phyloP scores from a whole-genome alignment of 352 stramenopile species.

The Pythium aphanidermatum region DNA sequence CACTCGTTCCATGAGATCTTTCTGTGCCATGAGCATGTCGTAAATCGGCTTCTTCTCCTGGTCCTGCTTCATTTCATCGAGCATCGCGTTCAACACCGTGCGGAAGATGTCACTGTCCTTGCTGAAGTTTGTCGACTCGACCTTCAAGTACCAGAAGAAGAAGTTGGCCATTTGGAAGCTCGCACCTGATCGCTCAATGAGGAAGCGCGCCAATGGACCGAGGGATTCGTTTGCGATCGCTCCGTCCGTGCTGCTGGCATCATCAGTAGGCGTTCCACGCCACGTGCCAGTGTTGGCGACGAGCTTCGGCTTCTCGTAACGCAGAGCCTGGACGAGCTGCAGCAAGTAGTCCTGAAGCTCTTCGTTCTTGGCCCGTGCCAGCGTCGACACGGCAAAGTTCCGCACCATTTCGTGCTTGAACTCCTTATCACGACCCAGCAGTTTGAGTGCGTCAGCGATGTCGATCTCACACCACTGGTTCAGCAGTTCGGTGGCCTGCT shows the following conservation, averaged over 20 bases:
- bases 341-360: slow-evolving; percentile 97
- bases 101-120: slow-evolving; percentile 77
- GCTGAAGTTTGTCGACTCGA: slow-evolving; percentile 65
- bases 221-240: slow-evolving; percentile 42
- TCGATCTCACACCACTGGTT: slow-evolving; percentile 91
- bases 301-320: slow-evolving; percentile 65
- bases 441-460: slow-evolving; percentile 96
- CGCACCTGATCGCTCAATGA: slow-evolving; percentile 91
- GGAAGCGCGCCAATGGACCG: slow-evolving; percentile 87
- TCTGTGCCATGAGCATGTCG: slow-evolving; percentile 87
- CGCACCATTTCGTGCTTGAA: slow-evolving; percentile 90
- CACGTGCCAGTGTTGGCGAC: not conserved
- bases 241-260: slow-evolving; percentile 35
- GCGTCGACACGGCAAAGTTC: slow-evolving; percentile 95
- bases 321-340: slow-evolving; percentile 97
- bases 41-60: slow-evolving; percentile 90
- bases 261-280: slow-evolving; percentile 24
- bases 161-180: slow-evolving; percentile 97
- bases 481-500: slow-evolving; percentile 85
- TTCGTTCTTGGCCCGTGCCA: slow-evolving; percentile 94
- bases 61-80: slow-evolving; percentile 91
- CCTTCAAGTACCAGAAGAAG: slow-evolving; percentile 94
- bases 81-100: slow-evolving; percentile 86
- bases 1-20: slow-evolving; percentile 93
- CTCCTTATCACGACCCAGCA: slow-evolving; percentile 90